Base-by-base conservation (phyloP, 768 basidiomycete species). In the Termitomyces titanicus region DNA sequence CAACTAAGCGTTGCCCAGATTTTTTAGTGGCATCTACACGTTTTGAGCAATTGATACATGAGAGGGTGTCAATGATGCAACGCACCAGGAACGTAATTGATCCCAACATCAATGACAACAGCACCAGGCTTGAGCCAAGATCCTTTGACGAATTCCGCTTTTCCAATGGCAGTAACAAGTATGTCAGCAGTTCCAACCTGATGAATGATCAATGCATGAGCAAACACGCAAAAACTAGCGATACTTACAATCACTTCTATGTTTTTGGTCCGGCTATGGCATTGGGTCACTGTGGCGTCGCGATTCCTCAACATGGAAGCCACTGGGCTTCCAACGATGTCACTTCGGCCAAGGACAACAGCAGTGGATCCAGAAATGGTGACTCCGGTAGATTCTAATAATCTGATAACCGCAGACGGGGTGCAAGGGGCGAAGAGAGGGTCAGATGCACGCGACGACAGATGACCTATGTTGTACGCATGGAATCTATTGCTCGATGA, bases 231-330 rank as follows among this genome's bases (percentile, higher is more conserved):
- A n/a, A 22, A 38, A 48, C 37, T 31, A 27, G 33, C 31, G 35
- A 53, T 47, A 71, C 88, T 58, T 66, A 94, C 93, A 62, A 95
- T 83, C 34, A 80, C 77, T 58, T 88, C 79, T 40, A 98, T 77
- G 63, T 94, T 84, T 71, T 84, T 83, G 52, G 96, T 95, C 38
- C 84, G 81, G 61, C 92, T 94, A 71, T 99, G 97, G 71, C 96
- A 98, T 70, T 98, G 96, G 20, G 94, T 98, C 58, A 98, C 94
- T 20, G 97, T 99, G 2, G 97, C 95, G 67, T 98, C 90, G 57
- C 82, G 83, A 68, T 87, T 89, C 63, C 93, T 79, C 51, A 99
- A 78, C 80, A 99, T 86, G 33, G 92, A 88, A 35, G 88, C 86
- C 47, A 98, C 94, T 27, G 97, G 97, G 63, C 85, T 96, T 52